These are phyloP conservation scores for Phaeotremella skinneri DNA, from an alignment of 768 basidiomycete species.

Conservation along the genomic window DNA sequence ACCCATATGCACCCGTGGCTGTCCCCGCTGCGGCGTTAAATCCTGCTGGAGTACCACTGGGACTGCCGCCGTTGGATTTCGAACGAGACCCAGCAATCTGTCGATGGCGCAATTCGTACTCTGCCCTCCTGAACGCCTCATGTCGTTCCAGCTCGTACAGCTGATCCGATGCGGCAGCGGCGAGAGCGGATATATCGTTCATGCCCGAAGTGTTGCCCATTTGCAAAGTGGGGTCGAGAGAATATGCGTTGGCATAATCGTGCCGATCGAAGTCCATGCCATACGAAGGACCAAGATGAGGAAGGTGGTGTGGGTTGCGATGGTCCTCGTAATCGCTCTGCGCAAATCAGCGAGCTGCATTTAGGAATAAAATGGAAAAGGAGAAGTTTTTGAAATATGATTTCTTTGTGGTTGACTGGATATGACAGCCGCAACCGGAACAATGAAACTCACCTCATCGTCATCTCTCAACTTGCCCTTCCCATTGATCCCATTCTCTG, in stretches of 20 bases:
- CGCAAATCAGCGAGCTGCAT: conserved; percentile 5
- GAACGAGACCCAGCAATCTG: conserved; percentile 54
- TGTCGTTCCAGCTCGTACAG: conserved; percentile 82
- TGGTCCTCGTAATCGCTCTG: conserved; percentile 37
- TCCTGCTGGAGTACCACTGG: conserved; percentile 38
- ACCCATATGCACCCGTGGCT: conserved; percentile 27
- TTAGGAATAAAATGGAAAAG: not conserved
- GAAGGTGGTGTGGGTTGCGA: conserved; percentile 23
- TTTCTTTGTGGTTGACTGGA: not conserved
- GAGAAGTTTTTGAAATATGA: not conserved
- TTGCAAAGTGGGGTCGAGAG: conserved; percentile 24
- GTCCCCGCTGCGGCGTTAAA: conserved; percentile 10
- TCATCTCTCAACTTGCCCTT: conserved; percentile 50
- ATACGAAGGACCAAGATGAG: conserved; percentile 44
- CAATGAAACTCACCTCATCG: conserved; percentile 62
- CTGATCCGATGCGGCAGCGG: conserved; percentile 73
- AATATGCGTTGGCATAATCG: conserved; percentile 35
- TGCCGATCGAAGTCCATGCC: conserved; percentile 45
- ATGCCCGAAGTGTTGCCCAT: conserved; percentile 42
- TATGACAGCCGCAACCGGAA: not conserved
- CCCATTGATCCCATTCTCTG: conserved; percentile 58
- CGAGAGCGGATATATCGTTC: conserved; percentile 55
- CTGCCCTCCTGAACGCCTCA: conserved; percentile 79
- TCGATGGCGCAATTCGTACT: conserved; percentile 75
- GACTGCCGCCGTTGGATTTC: conserved; percentile 41